These are phyloP conservation scores for Aureobasidium vineae DNA, from an alignment of 2,329 filamentous ascomycete species.

Conservation along the genomic window DNA sequence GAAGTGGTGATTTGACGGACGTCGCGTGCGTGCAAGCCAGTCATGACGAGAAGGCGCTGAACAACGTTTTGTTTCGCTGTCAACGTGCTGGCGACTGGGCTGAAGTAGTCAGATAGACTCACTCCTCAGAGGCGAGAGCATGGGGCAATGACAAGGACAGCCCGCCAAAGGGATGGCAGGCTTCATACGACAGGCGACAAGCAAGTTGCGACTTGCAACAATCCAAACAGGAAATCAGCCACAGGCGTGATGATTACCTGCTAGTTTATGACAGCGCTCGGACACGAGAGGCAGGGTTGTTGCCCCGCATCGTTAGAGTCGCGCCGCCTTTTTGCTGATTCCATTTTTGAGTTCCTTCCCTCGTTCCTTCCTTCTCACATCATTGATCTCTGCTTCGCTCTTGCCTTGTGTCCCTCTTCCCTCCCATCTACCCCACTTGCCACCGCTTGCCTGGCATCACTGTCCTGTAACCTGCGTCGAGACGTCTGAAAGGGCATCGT, in stretches of 20 bases:
- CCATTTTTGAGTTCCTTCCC: conserved; percentile 25
- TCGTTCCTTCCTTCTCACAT: conserved; percentile 35
- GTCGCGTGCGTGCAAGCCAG: conserved; percentile 15
- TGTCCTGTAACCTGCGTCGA: conserved; percentile 18
- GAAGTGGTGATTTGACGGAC: conserved; percentile 11
- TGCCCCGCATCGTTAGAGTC: conserved; percentile 12
- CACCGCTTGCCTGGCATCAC: background rate
- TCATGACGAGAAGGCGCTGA: conserved; percentile 23
- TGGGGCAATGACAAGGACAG: background rate
- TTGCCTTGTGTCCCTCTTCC: conserved; percentile 18
- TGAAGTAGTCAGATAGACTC: conserved; percentile 8
- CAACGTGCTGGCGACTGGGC: conserved; percentile 22
- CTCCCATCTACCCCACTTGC: conserved; percentile 24
- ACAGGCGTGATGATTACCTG: conserved; percentile 16
- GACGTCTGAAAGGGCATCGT: conserved; percentile 26
- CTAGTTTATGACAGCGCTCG: conserved; percentile 22
- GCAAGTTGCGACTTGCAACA: conserved; percentile 26
- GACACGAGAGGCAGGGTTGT: conserved; percentile 13
- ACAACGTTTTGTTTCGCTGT: conserved; percentile 19
- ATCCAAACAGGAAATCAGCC: conserved; percentile 24
- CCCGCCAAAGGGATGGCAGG: background rate
- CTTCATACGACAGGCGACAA: background rate
- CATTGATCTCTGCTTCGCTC: conserved; percentile 27
- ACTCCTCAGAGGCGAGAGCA: background rate
- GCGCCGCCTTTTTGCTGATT: conserved; percentile 10